phyloP scores from a whole-genome alignment of 192 early-diverging fungal genomes.

The Entomortierella lignicola region DNA sequence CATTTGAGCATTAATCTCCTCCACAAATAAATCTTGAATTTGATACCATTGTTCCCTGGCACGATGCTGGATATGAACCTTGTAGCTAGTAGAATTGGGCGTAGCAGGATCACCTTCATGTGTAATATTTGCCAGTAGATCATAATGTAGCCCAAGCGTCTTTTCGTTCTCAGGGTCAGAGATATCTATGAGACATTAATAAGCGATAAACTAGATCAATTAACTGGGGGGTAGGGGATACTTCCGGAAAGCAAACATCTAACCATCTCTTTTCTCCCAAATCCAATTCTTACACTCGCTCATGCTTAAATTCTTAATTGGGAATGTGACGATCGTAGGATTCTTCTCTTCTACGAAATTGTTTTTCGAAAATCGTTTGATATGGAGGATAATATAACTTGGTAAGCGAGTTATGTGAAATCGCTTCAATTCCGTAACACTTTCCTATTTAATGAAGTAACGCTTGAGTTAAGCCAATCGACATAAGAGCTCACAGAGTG shows the following conservation, averaged over 20 bases:
- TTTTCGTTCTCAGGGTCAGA: constrained; percentile 55
- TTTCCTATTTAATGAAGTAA: constrained; percentile 63
- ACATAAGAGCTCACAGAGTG: no score
- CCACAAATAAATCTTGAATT: constrained; percentile 93
- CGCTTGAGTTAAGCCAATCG: no score
- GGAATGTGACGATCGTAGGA: constrained; percentile 96
- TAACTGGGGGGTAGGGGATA: background rate
- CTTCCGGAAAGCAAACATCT: background rate
- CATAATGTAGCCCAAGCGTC: constrained; percentile 68
- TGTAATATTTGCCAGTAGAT: constrained; percentile 91
- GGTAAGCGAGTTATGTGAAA: constrained; percentile 85
- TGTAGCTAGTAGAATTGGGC: constrained; percentile 77
- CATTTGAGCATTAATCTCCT: constrained; percentile 94
- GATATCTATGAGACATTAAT: constrained; percentile 45
- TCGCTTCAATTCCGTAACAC: constrained; percentile 67
- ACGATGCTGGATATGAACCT: constrained; percentile 81
- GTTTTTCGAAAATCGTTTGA: constrained; percentile 91
- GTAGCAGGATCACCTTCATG: constrained; percentile 84
- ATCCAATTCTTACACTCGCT: constrained; percentile 70
- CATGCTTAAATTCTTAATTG: constrained; percentile 89
- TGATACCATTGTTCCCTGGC: constrained; percentile 93
- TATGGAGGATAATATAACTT: constrained; percentile 88
- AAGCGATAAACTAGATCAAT: background rate
- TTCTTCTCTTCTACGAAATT: constrained; percentile 91
- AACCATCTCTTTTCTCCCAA: no score